These are phyloP conservation scores for Adansonia digitata DNA, from an alignment of 345 rosid genomes.

Conservation along the genomic window DNA sequence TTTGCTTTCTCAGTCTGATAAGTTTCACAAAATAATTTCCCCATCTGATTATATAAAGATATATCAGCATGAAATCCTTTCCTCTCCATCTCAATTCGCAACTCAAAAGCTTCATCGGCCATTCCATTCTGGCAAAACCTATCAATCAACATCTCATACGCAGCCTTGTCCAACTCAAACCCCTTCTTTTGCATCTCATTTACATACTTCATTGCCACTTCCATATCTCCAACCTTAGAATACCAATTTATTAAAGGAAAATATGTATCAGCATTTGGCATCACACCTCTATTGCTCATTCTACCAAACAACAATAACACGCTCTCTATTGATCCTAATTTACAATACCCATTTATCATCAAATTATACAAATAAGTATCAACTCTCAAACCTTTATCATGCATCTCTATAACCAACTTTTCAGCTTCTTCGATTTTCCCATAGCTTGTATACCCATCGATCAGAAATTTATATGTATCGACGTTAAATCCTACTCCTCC, in stretches of 20 bases:
- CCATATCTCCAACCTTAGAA: slow-evolving; percentile 33
- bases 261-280: slow-evolving; percentile 37
- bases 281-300: slow-evolving; percentile 37
- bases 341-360: slow-evolving; percentile 32
- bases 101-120: slow-evolving; percentile 29
- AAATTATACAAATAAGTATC: slow-evolving; percentile 42
- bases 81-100: slow-evolving; percentile 35
- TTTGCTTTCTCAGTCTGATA: slow-evolving; percentile 22
- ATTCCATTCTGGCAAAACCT: slow-evolving; percentile 34
- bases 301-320: slow-evolving; percentile 27
- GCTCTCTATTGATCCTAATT: slow-evolving; percentile 28
- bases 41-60: slow-evolving; percentile 15
- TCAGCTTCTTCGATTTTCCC: slow-evolving; percentile 46
- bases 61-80: slow-evolving; percentile 30
- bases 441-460: slow-evolving; percentile 42
- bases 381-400: slow-evolving; percentile 32
- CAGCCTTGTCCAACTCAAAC: slow-evolving; percentile 33
- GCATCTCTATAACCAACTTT: slow-evolving; percentile 39
- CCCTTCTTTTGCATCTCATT: slow-evolving; percentile 37
- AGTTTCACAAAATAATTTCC: slow-evolving; percentile 19
- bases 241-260: slow-evolving; percentile 37
- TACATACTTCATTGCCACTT: slow-evolving; percentile 27
- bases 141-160: slow-evolving; percentile 27
- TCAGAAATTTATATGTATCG: slow-evolving; percentile 32
- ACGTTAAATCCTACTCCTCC: slow-evolving; percentile 29